A percentile compares a stretch with the other conserved stretches of the same genome.
Conservation (phyloP, 2,329 filamentous ascomycete genomes). For the Mycocentrospora acerina region DNA sequence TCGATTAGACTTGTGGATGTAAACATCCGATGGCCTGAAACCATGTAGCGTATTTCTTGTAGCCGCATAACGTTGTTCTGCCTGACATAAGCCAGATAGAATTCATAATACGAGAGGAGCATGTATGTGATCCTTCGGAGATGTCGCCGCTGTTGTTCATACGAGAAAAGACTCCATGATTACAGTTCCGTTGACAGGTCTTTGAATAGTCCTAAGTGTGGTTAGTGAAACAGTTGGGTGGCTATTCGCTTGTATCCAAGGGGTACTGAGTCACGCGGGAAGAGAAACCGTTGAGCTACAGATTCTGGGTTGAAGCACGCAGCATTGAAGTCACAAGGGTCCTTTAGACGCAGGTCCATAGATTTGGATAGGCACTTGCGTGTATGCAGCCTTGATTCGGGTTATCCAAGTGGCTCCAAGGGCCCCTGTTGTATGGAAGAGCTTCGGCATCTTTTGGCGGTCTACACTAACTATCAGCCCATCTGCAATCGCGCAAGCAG, state of each 20-base stretch:
- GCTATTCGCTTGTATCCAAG: constrained; percentile 3
- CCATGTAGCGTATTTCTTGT: too few species aligned
- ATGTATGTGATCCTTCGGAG: constrained; percentile 5
- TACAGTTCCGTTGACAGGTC: constrained; percentile 5
- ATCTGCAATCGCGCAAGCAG: constrained; percentile 8
- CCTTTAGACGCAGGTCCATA: constrained; percentile 8
- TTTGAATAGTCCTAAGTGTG: constrained; percentile 8
- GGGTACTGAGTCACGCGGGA: constrained; percentile 2
- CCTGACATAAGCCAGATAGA: too few species aligned
- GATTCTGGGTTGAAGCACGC: constrained; percentile 2
- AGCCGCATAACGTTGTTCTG: too few species aligned
- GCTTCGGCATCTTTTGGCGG: constrained; percentile 19
- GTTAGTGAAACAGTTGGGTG: constrained; percentile 23
- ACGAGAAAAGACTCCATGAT: constrained; percentile 3
- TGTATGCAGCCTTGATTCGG: constrained; percentile 4
- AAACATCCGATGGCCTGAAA: too few species aligned
- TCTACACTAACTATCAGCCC: constrained; percentile 20
- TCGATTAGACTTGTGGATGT: too few species aligned
- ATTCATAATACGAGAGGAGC: too few species aligned
- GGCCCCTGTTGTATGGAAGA: constrained; percentile 10
- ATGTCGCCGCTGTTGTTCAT: constrained; percentile 7
- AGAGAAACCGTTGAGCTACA: neutral
- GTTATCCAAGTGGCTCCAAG: constrained; percentile 9
- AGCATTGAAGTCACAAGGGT: constrained; percentile 9
- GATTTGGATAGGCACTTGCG: constrained; percentile 1